These are phyloP conservation scores for Cinnamomum micranthum DNA, from an alignment of 164 flowering plant genomes.

Conservation along the genomic window DNA sequence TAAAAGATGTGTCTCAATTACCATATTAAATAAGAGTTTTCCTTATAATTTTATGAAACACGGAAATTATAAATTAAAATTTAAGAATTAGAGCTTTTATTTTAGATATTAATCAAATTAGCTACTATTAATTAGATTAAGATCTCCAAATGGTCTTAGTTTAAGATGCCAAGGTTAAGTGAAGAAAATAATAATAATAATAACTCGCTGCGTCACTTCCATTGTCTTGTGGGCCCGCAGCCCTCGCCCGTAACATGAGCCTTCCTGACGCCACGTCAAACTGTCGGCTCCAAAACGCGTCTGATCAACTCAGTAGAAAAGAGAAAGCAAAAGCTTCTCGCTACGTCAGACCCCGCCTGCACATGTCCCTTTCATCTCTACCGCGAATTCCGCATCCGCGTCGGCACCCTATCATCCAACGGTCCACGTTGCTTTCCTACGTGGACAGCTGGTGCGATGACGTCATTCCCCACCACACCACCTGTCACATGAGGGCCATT, in stretches of 20 bases:
- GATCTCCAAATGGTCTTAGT: background rate
- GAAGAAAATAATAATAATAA: too few species aligned
- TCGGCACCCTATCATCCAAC: background rate
- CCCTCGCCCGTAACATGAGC: background rate
- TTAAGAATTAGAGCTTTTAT: too few species aligned
- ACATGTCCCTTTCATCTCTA: background rate
- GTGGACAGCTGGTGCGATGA: background rate
- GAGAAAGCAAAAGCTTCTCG: background rate
- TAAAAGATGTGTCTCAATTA: too few species aligned
- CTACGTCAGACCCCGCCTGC: background rate
- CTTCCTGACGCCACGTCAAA: background rate
- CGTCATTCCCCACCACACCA: constrained; percentile 1
- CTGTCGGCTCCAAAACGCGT: background rate
- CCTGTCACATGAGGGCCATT: background rate
- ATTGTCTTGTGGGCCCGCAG: background rate
- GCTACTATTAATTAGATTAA: too few species aligned
- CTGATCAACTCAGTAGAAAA: background rate
- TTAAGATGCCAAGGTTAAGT: background rate
- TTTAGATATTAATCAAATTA: too few species aligned
- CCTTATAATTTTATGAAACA: too few species aligned
- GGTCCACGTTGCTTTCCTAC: background rate
- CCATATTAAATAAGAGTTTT: too few species aligned
- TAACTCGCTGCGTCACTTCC: background rate
- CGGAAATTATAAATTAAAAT: too few species aligned
- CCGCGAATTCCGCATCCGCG: constrained; percentile 5